Evolutionary conservation across 2,329 filamentous ascomycete genomes (phyloP).

Genomic region (Cladosporium cucumerinum): DNA sequence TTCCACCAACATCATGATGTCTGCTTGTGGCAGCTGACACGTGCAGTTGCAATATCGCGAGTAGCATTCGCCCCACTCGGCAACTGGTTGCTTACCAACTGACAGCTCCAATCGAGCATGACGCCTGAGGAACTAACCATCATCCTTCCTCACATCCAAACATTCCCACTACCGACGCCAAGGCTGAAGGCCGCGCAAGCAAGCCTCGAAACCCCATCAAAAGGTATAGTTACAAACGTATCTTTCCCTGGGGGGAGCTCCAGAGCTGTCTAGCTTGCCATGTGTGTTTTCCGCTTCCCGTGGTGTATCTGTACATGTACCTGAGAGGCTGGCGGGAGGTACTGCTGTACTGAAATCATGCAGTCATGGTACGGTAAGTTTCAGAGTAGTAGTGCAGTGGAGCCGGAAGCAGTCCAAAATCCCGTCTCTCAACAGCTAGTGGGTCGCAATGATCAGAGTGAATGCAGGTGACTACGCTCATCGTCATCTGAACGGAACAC

Average conservation of each 20-base stretch:
- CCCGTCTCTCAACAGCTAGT: too few species aligned
- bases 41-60: not conserved
- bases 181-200: conserved; percentile 13
- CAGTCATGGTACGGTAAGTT: not conserved
- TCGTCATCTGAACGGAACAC: not conserved
- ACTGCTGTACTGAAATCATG: not conserved
- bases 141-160: not conserved
- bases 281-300: not conserved
- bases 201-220: conserved; percentile 10
- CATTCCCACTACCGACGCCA: conserved; percentile 4
- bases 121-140: not conserved
- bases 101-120: not conserved
- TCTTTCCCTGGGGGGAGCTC: not conserved
- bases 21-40: not conserved
- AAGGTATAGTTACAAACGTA: not conserved
- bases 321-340: not conserved
- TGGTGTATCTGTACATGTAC: not conserved
- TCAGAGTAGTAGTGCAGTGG: not conserved
- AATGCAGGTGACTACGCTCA: not conserved
- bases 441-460: too few species aligned
- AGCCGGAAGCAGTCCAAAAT: not conserved
- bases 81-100: not conserved
- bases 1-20: not conserved
- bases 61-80: not conserved
- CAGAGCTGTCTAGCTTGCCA: not conserved